Evolutionary conservation across 495 filamentous ascomycete species (phyloP), one percentile per base, ranked within the genome.

Genomic region (Pyronema domesticum): DNA sequence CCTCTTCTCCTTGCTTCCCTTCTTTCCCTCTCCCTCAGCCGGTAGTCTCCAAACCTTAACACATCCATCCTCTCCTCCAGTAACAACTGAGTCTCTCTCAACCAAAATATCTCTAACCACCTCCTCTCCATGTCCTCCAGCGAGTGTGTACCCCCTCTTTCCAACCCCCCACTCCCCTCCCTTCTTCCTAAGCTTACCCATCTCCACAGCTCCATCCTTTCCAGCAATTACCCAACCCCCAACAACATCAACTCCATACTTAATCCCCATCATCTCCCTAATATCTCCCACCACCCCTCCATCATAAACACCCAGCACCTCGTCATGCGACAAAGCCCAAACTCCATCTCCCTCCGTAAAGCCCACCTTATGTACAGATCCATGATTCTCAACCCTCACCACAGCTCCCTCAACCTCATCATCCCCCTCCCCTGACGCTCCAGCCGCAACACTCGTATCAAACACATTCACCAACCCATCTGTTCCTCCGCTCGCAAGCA

Each of bases 401-500:
- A 95, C 70, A 0, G 88, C 83, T 17, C 94, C 86, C 63, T 95
- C 87, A 63, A 93, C 86, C 61, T 89, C 86, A 19, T 75, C 64
- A 37, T 86, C 76, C 15, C 70, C 73, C 11, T 76, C 81, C 6
- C 7, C 18, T 7, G 23, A 34, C 7, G 37, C 73, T 7, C 76
- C 80, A 0, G 52, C 42, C n/a, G 42, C 6, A 8, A 37, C 39
- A 2, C 44, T 37, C 7, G 65, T 45, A 65, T 95, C 80, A 69
- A 83, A 93, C 46, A 94, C 70, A 62, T 88, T 94, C 53, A 95
- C 75, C 0, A 95, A 76, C 11, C 85, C 85, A 71, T 98, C 91
- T n/a, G 87, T 95, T 51, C 84, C 88, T 56, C 86, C 87, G 34
- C 86, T 88, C 15, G 94, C 73, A 11, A 95, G 74, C 34, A 83